phyloP scores from a whole-genome alignment of 768 basidiomycete species.

The Neoboletus magnificus region DNA sequence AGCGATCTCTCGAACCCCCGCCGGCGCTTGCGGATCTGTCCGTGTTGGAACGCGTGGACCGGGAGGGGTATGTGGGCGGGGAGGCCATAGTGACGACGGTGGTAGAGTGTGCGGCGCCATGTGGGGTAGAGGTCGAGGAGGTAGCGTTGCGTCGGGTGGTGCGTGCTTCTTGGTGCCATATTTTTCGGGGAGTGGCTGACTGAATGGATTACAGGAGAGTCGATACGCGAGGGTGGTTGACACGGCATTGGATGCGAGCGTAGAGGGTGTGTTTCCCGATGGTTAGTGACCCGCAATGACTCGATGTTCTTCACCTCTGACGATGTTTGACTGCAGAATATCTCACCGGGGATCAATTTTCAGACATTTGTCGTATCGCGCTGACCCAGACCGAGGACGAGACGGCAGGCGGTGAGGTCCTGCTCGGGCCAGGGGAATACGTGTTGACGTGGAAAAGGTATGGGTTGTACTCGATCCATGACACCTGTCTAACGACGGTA shows the following conservation, averaged over 20 bases:
- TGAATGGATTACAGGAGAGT: slow-evolving; percentile 36
- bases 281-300: slow-evolving; percentile 29
- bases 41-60: slow-evolving; percentile 46
- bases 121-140: slow-evolving; percentile 50
- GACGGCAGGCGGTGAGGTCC: slow-evolving; percentile 27
- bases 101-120: slow-evolving; percentile 55
- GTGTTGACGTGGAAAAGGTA: slow-evolving; percentile 66
- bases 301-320: neutral
- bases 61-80: slow-evolving; percentile 49
- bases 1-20: slow-evolving; percentile 38
- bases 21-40: slow-evolving; percentile 50
- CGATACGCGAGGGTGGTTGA: slow-evolving; percentile 46
- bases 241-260: slow-evolving; percentile 47
- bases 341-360: slow-evolving; percentile 62
- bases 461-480: neutral
- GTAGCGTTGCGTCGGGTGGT: slow-evolving; percentile 50
- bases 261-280: slow-evolving; percentile 44
- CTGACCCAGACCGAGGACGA: slow-evolving; percentile 43
- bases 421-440: slow-evolving; percentile 57
- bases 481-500: neutral
- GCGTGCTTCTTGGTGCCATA: slow-evolving; percentile 7
- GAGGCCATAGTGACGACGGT: slow-evolving; percentile 56
- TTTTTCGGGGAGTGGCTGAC: neutral
- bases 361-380: slow-evolving; percentile 50
- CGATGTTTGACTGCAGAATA: slow-evolving; percentile 43